Base-by-base conservation (phyloP, 805 yeast genomes). In the Cyberlindnera amylophila region DNA sequence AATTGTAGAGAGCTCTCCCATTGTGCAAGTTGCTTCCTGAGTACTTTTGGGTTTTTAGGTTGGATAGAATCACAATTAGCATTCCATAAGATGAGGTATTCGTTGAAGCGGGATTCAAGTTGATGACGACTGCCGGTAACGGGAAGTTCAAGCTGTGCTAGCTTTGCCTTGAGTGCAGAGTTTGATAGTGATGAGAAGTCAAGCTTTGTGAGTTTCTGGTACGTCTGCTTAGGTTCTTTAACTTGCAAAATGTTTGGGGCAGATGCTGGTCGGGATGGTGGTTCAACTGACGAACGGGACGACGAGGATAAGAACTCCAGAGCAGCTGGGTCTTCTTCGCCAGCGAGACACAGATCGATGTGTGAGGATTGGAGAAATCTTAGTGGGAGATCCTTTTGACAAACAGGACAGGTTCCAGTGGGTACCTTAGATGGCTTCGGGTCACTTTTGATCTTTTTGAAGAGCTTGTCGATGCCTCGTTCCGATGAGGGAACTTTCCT, bases 71-170 rank as follows among this genome's bases (percentile, higher is more conserved):
- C 96, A 33, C 81, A 72, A 55, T 88, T 88, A 11, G 96, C 81
- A 57, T 90, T 90, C 79, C 82, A 84, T 10, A 88, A 57, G 26
- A 81, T 77, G 42, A 83, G 78, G 66, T 80, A 90, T 50, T 89
- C 91, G 47, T 78, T 81, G 57, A 85, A 85, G 32, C 98, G 64
- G 15, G 74, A 63, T 46, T 86, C 90, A 52, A 89, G 55, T 49
- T 77, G 81, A 13, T 63, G 64, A 46, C 86, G 69, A 1, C 82
- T 62, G 0, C 97, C 98, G 9, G 58, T 61, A 0, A 78, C 69
- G 0, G 89, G 75, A 6, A 90, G 60, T 12, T 77, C 76, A 17
- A 77, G 58, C 7, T 73, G 69, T 2, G 68, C 39, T 13, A 90
- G 64, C 55, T 79, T 80, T 35, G 76, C 79, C 50, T 80, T 80